Evolutionary conservation across 192 early-diverging fungal genomes (phyloP), one percentile per base, ranked within the genome.

Genomic region (Coemansia sp.): DNA sequence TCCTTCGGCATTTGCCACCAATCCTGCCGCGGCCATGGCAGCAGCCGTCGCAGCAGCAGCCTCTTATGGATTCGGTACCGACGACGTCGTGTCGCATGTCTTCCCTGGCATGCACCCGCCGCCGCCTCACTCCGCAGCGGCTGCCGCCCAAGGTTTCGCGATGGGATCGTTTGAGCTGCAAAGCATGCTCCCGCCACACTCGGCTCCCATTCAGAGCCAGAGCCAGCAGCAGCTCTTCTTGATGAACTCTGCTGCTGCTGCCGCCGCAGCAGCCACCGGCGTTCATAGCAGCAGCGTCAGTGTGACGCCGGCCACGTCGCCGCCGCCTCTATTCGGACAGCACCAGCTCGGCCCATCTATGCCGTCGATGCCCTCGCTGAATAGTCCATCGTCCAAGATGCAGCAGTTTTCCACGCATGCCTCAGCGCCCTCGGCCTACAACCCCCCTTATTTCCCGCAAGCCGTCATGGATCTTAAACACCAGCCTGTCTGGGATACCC

Each of bases 121-220:
- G 28, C 52, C 52, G 28, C 52, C 52, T 32, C 52, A 55, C 11
- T 33, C 52, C 11, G 52, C 52, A 55, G 26, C 52, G 28, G 52
- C 55, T 32, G 16, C 32, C 30, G 55, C 30, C 13, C 66, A 26
- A 40, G 44, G 42, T 19, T 32, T 58, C 19, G 42, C 66, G 30
- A 14, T 68, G 21, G 57, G 58, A 13, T 44, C 66, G 11, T 68
- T 68, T 46, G 66, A 43, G 14, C 66, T 68, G 42, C 66, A 68
- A 16, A 43, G 66, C 16, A 55, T 68, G 40, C 23, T 68, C 21
- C 66, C 66, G 30, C 55, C 55, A 13, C 66, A 46, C 26, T 67
- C 65, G 23, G 50, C 66, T 5, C 16, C 55, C 33, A 68, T 60
- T 23, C 61, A 63, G 14, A 21, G 21, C 39, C 61, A 62, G 23